phyloP scores from a whole-genome alignment of 2,329 filamentous ascomycete species.

The Leptographium lundbergii region DNA sequence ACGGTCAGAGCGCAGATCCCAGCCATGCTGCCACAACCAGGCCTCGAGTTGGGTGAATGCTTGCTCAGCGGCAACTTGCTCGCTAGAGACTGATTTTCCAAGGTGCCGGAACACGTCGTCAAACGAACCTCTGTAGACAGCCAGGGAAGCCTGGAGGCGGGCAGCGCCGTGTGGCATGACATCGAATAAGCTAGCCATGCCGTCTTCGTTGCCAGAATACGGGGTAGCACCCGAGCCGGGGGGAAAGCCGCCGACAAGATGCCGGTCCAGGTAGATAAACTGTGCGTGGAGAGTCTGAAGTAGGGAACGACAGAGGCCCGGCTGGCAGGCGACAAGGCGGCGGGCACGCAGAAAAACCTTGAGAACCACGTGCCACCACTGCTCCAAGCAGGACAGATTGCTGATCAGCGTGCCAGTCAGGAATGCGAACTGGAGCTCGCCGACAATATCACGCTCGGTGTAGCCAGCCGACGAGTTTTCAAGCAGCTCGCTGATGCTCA shows the following conservation, averaged over 20 bases:
- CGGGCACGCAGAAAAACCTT: slow-evolving; percentile 39
- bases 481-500: slow-evolving; percentile 14
- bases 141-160: slow-evolving; percentile 33
- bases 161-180: slow-evolving; percentile 19
- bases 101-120: slow-evolving; percentile 30
- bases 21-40: slow-evolving; percentile 35
- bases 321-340: slow-evolving; percentile 27
- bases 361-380: slow-evolving; percentile 46
- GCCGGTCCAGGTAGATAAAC: slow-evolving; percentile 36
- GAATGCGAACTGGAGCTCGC: slow-evolving; percentile 49
- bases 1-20: slow-evolving; percentile 42
- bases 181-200: slow-evolving; percentile 18
- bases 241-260: slow-evolving; percentile 25
- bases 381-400: slow-evolving; percentile 46
- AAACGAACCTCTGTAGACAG: slow-evolving; percentile 40
- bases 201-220: slow-evolving; percentile 2
- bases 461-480: slow-evolving; percentile 12
- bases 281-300: slow-evolving; percentile 41
- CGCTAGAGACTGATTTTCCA: slow-evolving; percentile 20
- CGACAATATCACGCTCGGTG: slow-evolving; percentile 33
- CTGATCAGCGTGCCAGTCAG: slow-evolving; percentile 43
- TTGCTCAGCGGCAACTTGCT: slow-evolving; percentile 30
- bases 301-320: slow-evolving; percentile 32
- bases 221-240: slow-evolving; percentile 19
- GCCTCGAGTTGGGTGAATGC: slow-evolving; percentile 37